phyloP scores from a whole-genome alignment of 495 filamentous ascomycete species.

The Trichocladium uniseriatum region DNA sequence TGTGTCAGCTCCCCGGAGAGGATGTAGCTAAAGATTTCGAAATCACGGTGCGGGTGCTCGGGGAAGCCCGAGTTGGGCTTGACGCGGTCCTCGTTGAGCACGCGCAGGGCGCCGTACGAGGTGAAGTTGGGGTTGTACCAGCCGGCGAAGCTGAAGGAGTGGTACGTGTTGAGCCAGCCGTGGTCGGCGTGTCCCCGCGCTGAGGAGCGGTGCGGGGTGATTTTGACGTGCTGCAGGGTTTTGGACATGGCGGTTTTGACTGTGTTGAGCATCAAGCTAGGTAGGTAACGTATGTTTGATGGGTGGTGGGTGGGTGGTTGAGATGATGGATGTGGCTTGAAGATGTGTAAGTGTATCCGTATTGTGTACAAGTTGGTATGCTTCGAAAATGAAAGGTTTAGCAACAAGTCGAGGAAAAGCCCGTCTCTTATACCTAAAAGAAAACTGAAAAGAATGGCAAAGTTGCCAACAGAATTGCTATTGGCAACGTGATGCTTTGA shows the following conservation, averaged over 20 bases:
- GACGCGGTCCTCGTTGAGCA: conserved; percentile 78
- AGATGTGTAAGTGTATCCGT: conserved; percentile 4
- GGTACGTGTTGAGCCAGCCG: conserved; percentile 77
- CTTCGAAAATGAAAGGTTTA: not conserved
- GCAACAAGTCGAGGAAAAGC: not conserved
- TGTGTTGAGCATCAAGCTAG: conserved; percentile 8
- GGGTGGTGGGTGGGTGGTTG: not conserved
- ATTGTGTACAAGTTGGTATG: too few relatives aligned
- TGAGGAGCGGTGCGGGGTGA: conserved; percentile 50
- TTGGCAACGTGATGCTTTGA: not conserved
- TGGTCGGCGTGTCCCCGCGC: conserved; percentile 65
- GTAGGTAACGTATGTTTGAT: too few relatives aligned
- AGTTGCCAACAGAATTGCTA: not conserved
- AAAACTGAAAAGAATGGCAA: not conserved
- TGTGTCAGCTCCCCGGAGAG: conserved; percentile 72
- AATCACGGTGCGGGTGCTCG: conserved; percentile 70
- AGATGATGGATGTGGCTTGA: conserved; percentile 1
- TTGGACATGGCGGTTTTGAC: conserved; percentile 42
- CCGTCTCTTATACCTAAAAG: not conserved
- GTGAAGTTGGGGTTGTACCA: conserved; percentile 59
- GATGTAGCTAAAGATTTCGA: conserved; percentile 80
- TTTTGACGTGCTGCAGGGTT: conserved; percentile 51
- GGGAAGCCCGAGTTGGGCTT: conserved; percentile 59
- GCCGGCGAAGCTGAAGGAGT: conserved; percentile 70
- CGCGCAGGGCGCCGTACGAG: conserved; percentile 61